Conservation (phyloP, 495 filamentous ascomycete species). For the Choiromyces venosus region DNA sequence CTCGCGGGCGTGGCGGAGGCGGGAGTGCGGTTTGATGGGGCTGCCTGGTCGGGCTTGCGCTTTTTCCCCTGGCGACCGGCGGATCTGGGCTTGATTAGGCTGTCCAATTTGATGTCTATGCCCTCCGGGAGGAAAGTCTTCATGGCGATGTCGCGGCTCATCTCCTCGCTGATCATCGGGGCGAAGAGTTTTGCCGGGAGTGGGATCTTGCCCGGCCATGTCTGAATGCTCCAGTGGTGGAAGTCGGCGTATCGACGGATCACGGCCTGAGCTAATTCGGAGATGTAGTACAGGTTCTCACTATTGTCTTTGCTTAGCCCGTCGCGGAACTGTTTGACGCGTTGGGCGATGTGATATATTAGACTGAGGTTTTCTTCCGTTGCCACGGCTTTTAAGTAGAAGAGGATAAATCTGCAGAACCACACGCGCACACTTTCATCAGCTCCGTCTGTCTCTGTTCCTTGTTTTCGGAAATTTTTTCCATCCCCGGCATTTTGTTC, state of each 20-base stretch:
- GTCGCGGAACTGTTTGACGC: constrained; percentile 84
- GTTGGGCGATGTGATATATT: constrained; percentile 87
- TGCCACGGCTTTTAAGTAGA: constrained; percentile 76
- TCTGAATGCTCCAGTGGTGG: constrained; percentile 65
- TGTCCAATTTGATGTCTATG: constrained; percentile 59
- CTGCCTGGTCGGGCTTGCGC: constrained; percentile 48
- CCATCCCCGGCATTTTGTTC: constrained; percentile 9
- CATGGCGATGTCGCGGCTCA: constrained; percentile 75
- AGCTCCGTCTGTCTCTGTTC: constrained; percentile 42
- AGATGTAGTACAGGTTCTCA: constrained; percentile 75
- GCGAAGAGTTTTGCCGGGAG: constrained; percentile 73
- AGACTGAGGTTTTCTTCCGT: constrained; percentile 79
- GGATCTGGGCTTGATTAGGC: constrained; percentile 46
- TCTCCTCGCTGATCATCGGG: constrained; percentile 64
- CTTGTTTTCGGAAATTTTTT: constrained; percentile 25
- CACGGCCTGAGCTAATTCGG: constrained; percentile 76
- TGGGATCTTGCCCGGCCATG: constrained; percentile 73
- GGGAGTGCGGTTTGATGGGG: constrained; percentile 11
- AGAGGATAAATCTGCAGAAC: constrained; percentile 65
- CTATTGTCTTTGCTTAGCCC: constrained; percentile 56
- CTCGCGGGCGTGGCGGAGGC: constrained; percentile 47
- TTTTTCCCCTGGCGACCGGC: constrained; percentile 43
- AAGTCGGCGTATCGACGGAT: constrained; percentile 77
- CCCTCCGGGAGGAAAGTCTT: constrained; percentile 76
- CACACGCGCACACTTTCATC: constrained; percentile 42